Evolutionary conservation across 345 rosid genomes (phyloP), one percentile per base, ranked within the genome.

Genomic region (Eucalyptus regnans): DNA sequence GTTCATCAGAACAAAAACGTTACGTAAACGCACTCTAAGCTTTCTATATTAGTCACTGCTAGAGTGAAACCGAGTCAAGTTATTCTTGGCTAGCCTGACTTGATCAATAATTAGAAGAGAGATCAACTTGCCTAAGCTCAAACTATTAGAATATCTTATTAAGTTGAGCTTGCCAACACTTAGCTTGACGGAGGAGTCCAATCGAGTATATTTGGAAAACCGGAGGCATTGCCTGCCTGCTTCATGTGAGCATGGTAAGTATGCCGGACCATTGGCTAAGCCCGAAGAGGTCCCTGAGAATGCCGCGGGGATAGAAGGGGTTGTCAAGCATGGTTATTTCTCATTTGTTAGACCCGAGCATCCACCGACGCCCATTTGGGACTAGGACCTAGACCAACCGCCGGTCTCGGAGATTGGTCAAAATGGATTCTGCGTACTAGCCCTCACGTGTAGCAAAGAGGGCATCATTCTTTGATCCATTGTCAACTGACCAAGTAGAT

Each of bases 1-100:
- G 1, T 51, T 51, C 1, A 4, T 0, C 0, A 0, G 2, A 52
- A 52, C 4, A 52, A 0, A 52, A 52, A 52, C 4, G 1, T 52
- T 52, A 52, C 9, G 5, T 0, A 3, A 3, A 52, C 58, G 4
- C 23, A 52, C 0, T 1, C 0, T 50, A 50, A n/a, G 18, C 37
- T 64, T 64, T 15, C 8, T 64, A 31, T 16, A 68, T 31, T 66
- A 23, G 43, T 31, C 80, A 68, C 12, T 16, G 2, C 22, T 31
- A 16, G 11, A 31, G 79, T 14, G 43, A 8, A 68, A 68, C 4
- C 22, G 1, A 31, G 43, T 68, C 80, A 16, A 68, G 43, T 37
- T 68, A 3, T 7, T 66, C 41, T 66, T 66, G 76, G 8, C 20
- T n/a, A 14, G 22, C 41, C 15, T 9, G 20, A 66, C 18, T 66